phyloP scores from a whole-genome alignment of 306 rosid species.

The Macrotyloma uniflorum region DNA sequence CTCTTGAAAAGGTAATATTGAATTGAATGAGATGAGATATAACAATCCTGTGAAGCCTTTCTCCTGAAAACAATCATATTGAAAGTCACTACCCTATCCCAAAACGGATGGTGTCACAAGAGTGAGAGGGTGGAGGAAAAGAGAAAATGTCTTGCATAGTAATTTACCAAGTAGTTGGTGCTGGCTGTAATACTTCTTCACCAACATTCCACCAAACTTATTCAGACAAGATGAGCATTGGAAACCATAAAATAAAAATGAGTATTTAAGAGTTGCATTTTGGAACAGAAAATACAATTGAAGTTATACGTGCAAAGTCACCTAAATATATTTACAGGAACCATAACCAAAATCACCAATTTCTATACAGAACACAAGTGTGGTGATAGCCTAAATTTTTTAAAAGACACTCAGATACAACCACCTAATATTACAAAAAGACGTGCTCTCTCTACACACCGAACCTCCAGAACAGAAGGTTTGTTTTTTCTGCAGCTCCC shows the following conservation, averaged over 20 bases:
- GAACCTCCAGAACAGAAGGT: conserved; percentile 54
- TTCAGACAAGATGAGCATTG: not conserved
- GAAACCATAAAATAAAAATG: not conserved
- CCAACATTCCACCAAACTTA: not conserved
- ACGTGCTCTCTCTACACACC: conserved; percentile 39
- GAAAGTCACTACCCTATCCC: no score
- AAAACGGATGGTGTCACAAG: not conserved
- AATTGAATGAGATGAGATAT: not conserved
- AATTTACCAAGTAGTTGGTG: not conserved
- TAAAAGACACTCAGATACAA: conserved; percentile 34
- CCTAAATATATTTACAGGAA: conserved; percentile 50
- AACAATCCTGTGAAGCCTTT: not conserved
- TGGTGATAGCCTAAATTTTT: conserved; percentile 47
- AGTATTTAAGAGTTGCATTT: not conserved
- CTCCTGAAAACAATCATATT: no score
- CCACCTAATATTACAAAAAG: conserved; percentile 47
- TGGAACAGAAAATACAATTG: not conserved
- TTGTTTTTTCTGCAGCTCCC: conserved; percentile 40
- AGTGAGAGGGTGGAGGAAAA: not conserved
- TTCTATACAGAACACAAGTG: conserved; percentile 48
- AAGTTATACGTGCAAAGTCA: conserved; percentile 18
- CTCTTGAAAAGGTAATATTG: not conserved
- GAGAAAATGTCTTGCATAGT: not conserved
- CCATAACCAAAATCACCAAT: conserved; percentile 41
- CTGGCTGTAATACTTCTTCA: not conserved